Evolutionary conservation across 2,329 filamentous ascomycete genomes (phyloP).

Genomic region (Colletotrichum viniferum): DNA sequence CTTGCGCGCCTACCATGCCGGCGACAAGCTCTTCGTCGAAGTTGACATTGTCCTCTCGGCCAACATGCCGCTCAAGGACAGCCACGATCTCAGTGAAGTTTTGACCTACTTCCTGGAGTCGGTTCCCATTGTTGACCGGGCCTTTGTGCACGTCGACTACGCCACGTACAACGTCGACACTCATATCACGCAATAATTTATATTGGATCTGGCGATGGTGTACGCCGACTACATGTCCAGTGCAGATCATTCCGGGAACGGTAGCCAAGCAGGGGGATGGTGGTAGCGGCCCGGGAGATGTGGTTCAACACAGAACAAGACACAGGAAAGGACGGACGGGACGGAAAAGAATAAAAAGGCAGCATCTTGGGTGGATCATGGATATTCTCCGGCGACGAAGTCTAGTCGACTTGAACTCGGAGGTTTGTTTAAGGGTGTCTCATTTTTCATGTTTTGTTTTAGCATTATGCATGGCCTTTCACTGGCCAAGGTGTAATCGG

Average conservation of each 20-base stretch:
- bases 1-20: slow-evolving; percentile 82
- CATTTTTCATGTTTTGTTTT: background rate
- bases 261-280: background rate
- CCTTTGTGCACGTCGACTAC: slow-evolving; percentile 72
- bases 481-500: background rate
- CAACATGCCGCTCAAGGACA: slow-evolving; percentile 75
- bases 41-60: slow-evolving; percentile 86
- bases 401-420: background rate
- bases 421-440: background rate
- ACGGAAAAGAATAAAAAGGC: background rate
- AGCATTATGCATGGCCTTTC: background rate
- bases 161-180: slow-evolving; percentile 66
- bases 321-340: background rate
- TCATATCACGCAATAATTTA: slow-evolving; percentile 54
- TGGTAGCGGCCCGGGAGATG: background rate
- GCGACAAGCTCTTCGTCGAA: slow-evolving; percentile 81
- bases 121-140: slow-evolving; percentile 77
- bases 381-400: background rate
- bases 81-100: slow-evolving; percentile 78
- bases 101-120: slow-evolving; percentile 86
- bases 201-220: background rate
- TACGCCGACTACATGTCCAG: background rate
- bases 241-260: background rate
- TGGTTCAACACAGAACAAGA: background rate
- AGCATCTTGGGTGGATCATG: background rate